A percentile compares a stretch with the other conserved stretches of the same genome.
Conservation (phyloP, 306 rosid genomes). For the Prunus fruticosa region DNA sequence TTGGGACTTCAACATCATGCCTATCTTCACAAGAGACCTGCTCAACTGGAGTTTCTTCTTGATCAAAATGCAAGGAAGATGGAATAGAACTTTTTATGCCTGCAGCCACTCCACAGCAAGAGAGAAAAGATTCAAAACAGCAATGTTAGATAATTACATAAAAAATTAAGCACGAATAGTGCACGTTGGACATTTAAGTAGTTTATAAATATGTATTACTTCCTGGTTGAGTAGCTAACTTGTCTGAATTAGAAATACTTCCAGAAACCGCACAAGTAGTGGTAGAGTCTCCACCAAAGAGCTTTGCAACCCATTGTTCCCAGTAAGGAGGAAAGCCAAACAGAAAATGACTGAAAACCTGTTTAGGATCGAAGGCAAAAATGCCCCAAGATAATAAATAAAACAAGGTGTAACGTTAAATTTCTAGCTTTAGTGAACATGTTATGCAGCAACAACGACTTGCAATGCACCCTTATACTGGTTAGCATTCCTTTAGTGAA, state of each 20-base stretch:
- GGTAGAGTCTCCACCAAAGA: constrained; percentile 28
- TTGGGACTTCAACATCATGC: background rate
- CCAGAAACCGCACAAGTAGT: constrained; percentile 13
- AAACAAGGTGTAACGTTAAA: background rate
- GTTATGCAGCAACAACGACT: background rate
- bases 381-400: background rate
- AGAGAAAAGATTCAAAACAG: background rate
- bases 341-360: constrained; percentile 53
- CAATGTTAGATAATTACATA: background rate
- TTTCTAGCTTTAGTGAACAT: background rate
- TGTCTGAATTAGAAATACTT: constrained; percentile 14
- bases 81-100: constrained; percentile 10
- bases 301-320: constrained; percentile 43
- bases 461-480: background rate
- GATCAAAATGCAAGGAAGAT: background rate
- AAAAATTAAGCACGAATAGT: background rate
- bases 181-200: background rate
- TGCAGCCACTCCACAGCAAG: background rate
- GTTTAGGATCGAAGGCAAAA: background rate
- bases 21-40: constrained; percentile 8
- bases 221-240: background rate
- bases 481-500: background rate
- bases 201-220: background rate
- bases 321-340: constrained; percentile 76
- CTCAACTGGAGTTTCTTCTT: background rate